These are phyloP conservation scores for Fusarium albosuccineum DNA, from an alignment of 2,329 filamentous ascomycete species.

Conservation along the genomic window DNA sequence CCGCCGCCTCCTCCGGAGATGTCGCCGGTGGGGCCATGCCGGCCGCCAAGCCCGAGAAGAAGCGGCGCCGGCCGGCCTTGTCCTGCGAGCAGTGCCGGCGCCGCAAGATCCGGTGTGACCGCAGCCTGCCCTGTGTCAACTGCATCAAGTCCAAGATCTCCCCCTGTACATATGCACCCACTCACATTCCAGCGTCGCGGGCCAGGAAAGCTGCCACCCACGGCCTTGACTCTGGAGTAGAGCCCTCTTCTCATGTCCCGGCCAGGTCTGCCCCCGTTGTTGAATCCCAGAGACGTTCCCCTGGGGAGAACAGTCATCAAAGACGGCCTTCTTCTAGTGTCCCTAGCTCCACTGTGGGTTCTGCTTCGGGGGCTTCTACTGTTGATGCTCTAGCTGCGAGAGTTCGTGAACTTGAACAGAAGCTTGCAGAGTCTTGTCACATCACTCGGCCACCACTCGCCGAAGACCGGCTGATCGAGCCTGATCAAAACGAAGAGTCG, in stretches of 20 bases:
- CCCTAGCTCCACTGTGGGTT: constrained; percentile 44
- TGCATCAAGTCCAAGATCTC: constrained; percentile 69
- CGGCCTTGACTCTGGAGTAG: constrained; percentile 4
- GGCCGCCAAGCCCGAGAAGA: constrained; percentile 49
- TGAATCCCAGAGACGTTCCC: constrained; percentile 18
- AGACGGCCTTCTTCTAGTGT: constrained; percentile 39
- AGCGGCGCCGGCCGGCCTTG: constrained; percentile 56
- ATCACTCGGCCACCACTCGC: constrained; percentile 32
- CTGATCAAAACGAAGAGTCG: constrained; percentile 10
- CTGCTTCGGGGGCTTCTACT: constrained; percentile 43
- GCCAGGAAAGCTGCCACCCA: constrained; percentile 32
- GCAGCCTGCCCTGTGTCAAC: constrained; percentile 69
- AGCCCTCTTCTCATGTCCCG: constrained; percentile 31
- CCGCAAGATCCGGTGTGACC: constrained; percentile 73
- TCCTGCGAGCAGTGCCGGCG: constrained; percentile 70
- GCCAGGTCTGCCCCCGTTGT: constrained; percentile 35
- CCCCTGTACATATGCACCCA: constrained; percentile 65
- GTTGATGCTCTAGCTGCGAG: constrained; percentile 54
- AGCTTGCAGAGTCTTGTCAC: constrained; percentile 50
- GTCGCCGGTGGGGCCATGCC: constrained; percentile 19
- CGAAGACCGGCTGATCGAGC: constrained; percentile 24
- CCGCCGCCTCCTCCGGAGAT: neutral
- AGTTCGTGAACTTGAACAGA: constrained; percentile 60
- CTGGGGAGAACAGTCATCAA: neutral
- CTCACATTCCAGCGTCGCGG: constrained; percentile 50